Percentiles rank a stretch among this genome's conserved stretches.
These are phyloP conservation scores for Gossypium trilobum DNA, from an alignment of 441 rosid genomes.

Conservation along the genomic window DNA sequence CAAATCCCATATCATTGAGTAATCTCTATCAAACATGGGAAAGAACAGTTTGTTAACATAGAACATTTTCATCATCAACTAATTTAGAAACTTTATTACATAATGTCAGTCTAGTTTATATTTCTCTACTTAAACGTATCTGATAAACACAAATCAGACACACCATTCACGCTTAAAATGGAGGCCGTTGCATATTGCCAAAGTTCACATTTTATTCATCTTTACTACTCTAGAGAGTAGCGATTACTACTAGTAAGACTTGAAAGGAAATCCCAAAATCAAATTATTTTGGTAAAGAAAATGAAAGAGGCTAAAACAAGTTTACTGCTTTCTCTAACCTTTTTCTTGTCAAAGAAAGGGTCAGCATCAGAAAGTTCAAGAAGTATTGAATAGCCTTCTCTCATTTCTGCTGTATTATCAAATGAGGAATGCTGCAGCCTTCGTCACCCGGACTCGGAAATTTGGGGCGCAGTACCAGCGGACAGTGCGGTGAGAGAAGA, in stretches of 20 bases:
- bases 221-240: neutral
- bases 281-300: conserved; percentile 7
- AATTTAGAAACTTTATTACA: neutral
- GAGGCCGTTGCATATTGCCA: neutral
- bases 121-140: neutral
- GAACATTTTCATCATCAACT: neutral
- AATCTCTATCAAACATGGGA: conserved; percentile 36
- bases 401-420: conserved; percentile 15
- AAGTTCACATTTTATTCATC: neutral
- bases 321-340: conserved; percentile 34
- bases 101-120: neutral
- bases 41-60: neutral
- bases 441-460: too few relatives aligned
- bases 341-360: conserved; percentile 53
- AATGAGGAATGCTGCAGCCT: conserved; percentile 26
- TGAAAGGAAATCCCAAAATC: neutral
- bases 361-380: conserved; percentile 50
- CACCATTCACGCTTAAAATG: neutral
- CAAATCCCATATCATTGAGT: conserved; percentile 44
- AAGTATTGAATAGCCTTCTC: conserved; percentile 27
- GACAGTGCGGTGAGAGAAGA: neutral
- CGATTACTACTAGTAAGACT: neutral
- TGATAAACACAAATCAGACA: neutral
- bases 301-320: neutral
- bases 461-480: too few relatives aligned